Evolutionary conservation across 495 filamentous ascomycete species (phyloP).

Genomic region (Lasiosphaeris hirsuta): DNA sequence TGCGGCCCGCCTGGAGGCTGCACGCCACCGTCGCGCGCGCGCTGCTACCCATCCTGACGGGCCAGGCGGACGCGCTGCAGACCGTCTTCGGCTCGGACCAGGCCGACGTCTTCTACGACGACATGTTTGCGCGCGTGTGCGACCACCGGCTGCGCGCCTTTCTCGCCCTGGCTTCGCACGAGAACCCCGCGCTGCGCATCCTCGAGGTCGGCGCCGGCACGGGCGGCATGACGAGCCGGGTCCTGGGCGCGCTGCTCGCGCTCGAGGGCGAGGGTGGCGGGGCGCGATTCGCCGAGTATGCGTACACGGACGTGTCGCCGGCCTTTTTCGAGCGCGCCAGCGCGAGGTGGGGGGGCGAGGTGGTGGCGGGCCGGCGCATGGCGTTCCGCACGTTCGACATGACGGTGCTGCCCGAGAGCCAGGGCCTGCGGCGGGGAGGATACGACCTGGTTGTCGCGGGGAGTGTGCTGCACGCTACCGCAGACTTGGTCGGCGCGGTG

Average conservation of each 20-base stretch:
- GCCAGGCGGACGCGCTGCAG: slow-evolving; percentile 38
- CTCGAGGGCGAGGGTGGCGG: slow-evolving; percentile 22
- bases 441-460: slow-evolving; percentile 46
- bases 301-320: slow-evolving; percentile 53
- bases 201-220: slow-evolving; percentile 50
- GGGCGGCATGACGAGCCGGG: slow-evolving; percentile 31
- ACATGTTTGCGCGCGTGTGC: slow-evolving; percentile 22
- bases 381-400: slow-evolving; percentile 35
- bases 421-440: slow-evolving; percentile 28
- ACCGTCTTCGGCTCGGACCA: slow-evolving; percentile 26
- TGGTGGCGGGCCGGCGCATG: slow-evolving; percentile 19
- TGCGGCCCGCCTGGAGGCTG: slow-evolving; percentile 26
- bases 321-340: slow-evolving; percentile 47
- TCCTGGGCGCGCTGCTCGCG: slow-evolving; percentile 20
- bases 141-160: slow-evolving; percentile 22
- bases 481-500: slow-evolving; percentile 33
- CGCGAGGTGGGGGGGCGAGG: slow-evolving; percentile 17
- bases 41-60: slow-evolving; percentile 39
- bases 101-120: slow-evolving; percentile 26
- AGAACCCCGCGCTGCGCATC: slow-evolving; percentile 41
- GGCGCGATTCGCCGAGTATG: slow-evolving; percentile 33
- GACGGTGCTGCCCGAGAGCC: slow-evolving; percentile 19
- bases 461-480: slow-evolving; percentile 49
- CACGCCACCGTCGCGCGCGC: slow-evolving; percentile 25
- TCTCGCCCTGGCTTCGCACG: slow-evolving; percentile 29